Evolutionary conservation across 306 rosid species (phyloP).

Genomic region (Gastrolobium bilobum): DNA sequence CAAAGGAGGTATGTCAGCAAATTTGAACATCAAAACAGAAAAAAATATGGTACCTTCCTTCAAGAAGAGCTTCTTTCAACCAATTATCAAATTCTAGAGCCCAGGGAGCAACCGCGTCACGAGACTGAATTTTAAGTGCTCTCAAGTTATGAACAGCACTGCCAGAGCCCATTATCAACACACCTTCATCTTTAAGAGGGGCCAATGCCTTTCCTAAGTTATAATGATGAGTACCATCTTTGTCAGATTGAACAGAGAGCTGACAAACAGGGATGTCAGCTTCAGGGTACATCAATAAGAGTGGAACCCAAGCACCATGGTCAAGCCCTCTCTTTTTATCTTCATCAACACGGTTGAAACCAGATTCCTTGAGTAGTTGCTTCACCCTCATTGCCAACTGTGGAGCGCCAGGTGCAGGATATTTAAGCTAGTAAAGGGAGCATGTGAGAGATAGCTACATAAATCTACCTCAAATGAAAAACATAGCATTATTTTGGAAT

Average conservation of each 20-base stretch:
- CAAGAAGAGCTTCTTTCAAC: constrained; percentile 70
- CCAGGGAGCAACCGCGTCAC: constrained; percentile 55
- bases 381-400: constrained; percentile 73
- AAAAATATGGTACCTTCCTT: constrained; percentile 69
- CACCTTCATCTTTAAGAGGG: constrained; percentile 80
- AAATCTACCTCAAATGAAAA: constrained; percentile 1
- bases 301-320: constrained; percentile 94
- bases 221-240: constrained; percentile 70
- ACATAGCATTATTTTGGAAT: background rate
- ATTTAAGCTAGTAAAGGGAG: constrained; percentile 61
- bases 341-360: constrained; percentile 64
- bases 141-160: constrained; percentile 85
- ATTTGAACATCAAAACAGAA: constrained; percentile 10
- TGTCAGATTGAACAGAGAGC: constrained; percentile 68
- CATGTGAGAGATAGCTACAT: constrained; percentile 14
- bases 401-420: constrained; percentile 92
- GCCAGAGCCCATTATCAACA: constrained; percentile 82
- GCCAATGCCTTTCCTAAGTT: constrained; percentile 82
- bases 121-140: background rate
- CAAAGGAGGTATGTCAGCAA: background rate
- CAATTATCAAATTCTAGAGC: constrained; percentile 84
- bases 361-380: constrained; percentile 60
- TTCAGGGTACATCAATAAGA: constrained; percentile 85
- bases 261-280: constrained; percentile 89
- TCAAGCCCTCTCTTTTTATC: constrained; percentile 80